These are phyloP conservation scores for Picocystis sp. DNA, from an alignment of 163 green algal species.

Conservation along the genomic window DNA sequence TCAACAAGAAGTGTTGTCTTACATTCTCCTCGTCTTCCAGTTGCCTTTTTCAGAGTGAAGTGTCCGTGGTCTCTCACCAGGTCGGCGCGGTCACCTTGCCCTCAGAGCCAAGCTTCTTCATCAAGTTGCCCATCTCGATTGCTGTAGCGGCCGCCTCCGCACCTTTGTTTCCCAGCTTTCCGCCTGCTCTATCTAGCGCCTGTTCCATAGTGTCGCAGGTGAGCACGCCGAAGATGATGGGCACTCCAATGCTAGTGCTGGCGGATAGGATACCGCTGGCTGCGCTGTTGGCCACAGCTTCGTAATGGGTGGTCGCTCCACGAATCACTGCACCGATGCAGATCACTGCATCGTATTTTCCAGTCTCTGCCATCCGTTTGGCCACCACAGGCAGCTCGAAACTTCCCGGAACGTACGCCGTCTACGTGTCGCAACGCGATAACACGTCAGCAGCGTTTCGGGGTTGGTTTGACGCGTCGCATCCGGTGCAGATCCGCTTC, in stretches of 20 bases:
- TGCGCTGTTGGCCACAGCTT: constrained; percentile 70
- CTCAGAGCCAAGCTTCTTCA: constrained; percentile 27
- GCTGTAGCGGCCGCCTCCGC: constrained; percentile 74
- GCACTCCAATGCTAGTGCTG: constrained; percentile 49
- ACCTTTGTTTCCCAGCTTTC: constrained; percentile 95
- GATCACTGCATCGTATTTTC: constrained; percentile 76
- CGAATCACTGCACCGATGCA: constrained; percentile 84
- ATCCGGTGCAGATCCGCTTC: not conserved
- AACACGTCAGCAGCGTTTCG: not conserved
- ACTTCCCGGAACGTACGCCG: constrained; percentile 76
- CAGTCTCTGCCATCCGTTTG: constrained; percentile 69
- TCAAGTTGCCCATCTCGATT: constrained; percentile 75
- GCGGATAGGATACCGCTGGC: constrained; percentile 60
- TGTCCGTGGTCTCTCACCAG: too few species aligned
- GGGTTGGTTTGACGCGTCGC: not conserved
- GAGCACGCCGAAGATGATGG: constrained; percentile 92
- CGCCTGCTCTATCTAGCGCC: constrained; percentile 79
- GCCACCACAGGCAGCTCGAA: constrained; percentile 91
- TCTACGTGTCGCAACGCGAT: constrained; percentile 34
- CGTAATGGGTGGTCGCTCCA: constrained; percentile 87
- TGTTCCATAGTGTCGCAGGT: constrained; percentile 94
- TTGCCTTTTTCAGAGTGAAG: too few species aligned
- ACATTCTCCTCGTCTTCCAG: too few species aligned
- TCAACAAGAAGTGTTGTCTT: too few species aligned
- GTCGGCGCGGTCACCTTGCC: too few species aligned